Conservation (phyloP, 2,329 filamentous ascomycete genomes). For the Fusarium continuum region DNA sequence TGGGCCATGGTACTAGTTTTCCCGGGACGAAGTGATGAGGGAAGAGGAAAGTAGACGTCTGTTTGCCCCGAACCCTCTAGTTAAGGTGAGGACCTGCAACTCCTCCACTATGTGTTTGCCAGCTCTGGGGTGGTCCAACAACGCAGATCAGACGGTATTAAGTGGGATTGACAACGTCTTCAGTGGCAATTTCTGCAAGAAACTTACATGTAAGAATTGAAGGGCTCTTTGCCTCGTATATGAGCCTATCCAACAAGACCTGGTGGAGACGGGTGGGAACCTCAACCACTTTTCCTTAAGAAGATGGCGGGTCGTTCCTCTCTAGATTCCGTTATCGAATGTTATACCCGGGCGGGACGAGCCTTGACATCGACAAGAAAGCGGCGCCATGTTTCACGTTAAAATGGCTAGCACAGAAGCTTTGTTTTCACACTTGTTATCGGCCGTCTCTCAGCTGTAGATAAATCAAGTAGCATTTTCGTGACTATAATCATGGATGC, state of each 20-base stretch:
- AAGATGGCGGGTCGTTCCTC: not conserved
- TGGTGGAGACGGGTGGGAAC: not conserved
- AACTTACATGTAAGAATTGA: not conserved
- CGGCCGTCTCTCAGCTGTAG: not conserved
- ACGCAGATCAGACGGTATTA: not conserved
- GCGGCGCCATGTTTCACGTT: not conserved
- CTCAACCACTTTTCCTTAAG: not conserved
- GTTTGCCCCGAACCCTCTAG: too few species aligned
- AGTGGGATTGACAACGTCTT: not conserved
- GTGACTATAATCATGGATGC: too few species aligned
- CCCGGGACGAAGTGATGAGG: not conserved
- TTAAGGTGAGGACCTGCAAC: too few species aligned
- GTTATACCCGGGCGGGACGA: not conserved
- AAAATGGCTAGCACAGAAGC: not conserved
- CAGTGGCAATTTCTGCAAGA: not conserved
- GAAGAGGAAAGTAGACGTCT: not conserved
- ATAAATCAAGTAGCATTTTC: not conserved
- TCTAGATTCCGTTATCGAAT: not conserved
- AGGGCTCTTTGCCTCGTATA: not conserved
- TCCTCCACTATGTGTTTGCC: too few species aligned
- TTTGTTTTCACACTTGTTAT: not conserved
- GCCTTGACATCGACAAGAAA: not conserved
- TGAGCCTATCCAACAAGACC: not conserved
- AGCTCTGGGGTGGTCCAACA: not conserved
- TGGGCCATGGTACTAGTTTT: not conserved